Conservation (phyloP, 2,329 filamentous ascomycete genomes). For the Cladosporium sp. region DNA sequence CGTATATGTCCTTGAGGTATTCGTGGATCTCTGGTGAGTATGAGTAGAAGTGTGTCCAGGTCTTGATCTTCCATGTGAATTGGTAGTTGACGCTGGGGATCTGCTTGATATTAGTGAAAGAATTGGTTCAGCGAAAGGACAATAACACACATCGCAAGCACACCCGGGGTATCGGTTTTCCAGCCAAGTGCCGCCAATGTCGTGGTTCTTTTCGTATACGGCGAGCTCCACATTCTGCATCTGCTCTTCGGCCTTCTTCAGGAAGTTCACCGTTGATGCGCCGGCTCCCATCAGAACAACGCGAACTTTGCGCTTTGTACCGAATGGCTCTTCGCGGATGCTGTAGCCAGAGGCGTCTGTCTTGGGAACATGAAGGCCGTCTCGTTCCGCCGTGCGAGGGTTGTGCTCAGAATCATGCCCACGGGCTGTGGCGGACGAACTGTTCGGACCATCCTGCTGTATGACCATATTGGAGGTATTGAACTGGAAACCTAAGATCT, state of each 20-base stretch:
- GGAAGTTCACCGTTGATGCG: constrained; percentile 37
- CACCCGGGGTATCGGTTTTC: constrained; percentile 37
- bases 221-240: constrained; percentile 36
- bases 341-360: constrained; percentile 36
- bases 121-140: neutral
- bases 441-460: constrained; percentile 8
- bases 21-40: constrained; percentile 43
- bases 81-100: constrained; percentile 45
- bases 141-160: constrained; percentile 32
- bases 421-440: constrained; percentile 16
- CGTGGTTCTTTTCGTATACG: constrained; percentile 34
- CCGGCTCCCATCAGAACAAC: constrained; percentile 40
- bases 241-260: constrained; percentile 39
- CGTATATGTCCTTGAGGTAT: constrained; percentile 42
- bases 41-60: constrained; percentile 45
- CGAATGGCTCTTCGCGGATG: constrained; percentile 39
- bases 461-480: constrained; percentile 1
- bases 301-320: constrained; percentile 35
- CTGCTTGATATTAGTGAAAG: neutral
- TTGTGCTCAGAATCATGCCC: constrained; percentile 19
- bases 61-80: constrained; percentile 46
- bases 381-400: constrained; percentile 20
- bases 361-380: constrained; percentile 30
- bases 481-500: no score
- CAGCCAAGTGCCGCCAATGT: constrained; percentile 31